A percentile compares a stretch with the other conserved stretches of the same genome.
Evolutionary conservation across 306 rosid species (phyloP).

Genomic region (Ceratonia siliqua): DNA sequence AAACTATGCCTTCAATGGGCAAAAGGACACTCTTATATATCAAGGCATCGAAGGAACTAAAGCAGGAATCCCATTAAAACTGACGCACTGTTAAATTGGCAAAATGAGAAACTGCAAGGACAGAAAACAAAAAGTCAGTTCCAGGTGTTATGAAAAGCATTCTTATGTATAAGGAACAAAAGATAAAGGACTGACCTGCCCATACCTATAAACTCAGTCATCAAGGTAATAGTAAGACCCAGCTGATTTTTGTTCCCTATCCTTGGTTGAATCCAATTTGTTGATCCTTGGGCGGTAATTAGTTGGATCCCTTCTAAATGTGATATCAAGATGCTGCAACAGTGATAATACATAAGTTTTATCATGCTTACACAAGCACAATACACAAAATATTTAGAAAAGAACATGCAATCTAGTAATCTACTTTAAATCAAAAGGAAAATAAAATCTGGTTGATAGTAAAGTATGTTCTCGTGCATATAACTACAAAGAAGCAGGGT

Average conservation of each 20-base stretch:
- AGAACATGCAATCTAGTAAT: not conserved
- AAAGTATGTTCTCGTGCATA: not conserved
- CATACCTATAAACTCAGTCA: constrained; percentile 47
- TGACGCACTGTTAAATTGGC: constrained; percentile 16
- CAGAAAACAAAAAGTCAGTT: not conserved
- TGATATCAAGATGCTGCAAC: constrained; percentile 88
- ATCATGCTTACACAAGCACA: not conserved
- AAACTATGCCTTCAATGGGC: constrained; percentile 27
- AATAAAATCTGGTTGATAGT: not conserved
- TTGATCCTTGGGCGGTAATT: constrained; percentile 93
- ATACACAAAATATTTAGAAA: not conserved
- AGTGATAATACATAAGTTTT: constrained; percentile 19
- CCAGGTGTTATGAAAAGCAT: not conserved
- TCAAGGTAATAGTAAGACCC: constrained; percentile 96
- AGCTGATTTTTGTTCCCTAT: constrained; percentile 86
- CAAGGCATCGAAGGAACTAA: constrained; percentile 31
- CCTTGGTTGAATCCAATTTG: constrained; percentile 86
- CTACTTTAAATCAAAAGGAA: not conserved
- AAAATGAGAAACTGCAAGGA: constrained; percentile 41
- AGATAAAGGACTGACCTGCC: constrained; percentile 39
- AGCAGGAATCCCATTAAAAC: constrained; percentile 31
- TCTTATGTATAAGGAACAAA: not conserved
- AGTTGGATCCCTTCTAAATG: constrained; percentile 95
- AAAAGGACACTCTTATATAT: constrained; percentile 19
- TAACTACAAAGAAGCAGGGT: not conserved